These are phyloP conservation scores for Lactarius evosmus DNA, from an alignment of 768 basidiomycete species.

Conservation along the genomic window DNA sequence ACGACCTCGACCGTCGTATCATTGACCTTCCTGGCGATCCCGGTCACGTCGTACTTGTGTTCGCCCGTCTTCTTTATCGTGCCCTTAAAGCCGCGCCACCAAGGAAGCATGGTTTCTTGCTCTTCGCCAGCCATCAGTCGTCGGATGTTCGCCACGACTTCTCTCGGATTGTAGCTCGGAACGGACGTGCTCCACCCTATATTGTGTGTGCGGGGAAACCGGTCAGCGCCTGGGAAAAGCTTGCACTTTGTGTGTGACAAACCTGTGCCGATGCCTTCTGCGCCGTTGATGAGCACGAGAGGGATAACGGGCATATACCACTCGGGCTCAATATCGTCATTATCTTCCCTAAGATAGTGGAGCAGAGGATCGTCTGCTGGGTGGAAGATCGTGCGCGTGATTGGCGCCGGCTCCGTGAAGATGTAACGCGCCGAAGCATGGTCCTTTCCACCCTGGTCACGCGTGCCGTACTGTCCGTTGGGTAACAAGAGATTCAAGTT, in stretches of 20 bases:
- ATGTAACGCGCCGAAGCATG: conserved; percentile 97
- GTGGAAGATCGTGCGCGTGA: conserved; percentile 77
- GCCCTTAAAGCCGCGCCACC: conserved; percentile 97
- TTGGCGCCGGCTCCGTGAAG: conserved; percentile 71
- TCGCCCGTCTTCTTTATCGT: conserved; percentile 76
- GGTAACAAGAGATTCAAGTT: conserved; percentile 87
- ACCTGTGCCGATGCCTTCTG: conserved; percentile 98
- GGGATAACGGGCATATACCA: conserved; percentile 92
- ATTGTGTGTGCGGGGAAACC: neutral
- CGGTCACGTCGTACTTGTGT: conserved; percentile 82
- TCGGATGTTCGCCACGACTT: conserved; percentile 85
- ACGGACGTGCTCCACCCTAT: conserved; percentile 92
- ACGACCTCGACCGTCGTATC: conserved; percentile 92
- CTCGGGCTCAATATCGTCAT: conserved; percentile 83
- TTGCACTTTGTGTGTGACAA: neutral
- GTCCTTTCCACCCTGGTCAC: conserved; percentile 91
- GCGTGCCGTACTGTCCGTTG: conserved; percentile 94
- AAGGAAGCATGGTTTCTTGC: conserved; percentile 82
- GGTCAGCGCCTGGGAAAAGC: conserved; percentile 3
- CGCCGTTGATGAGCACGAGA: conserved; percentile 86
- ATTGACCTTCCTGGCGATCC: conserved; percentile 70
- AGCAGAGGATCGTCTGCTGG: conserved; percentile 84
- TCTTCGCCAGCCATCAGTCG: conserved; percentile 85
- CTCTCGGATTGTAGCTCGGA: conserved; percentile 88
- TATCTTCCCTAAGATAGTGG: conserved; percentile 82